Evolutionary conservation across 768 basidiomycete species (phyloP), one percentile per base, ranked within the genome.

Genomic region (Fomitopsis pulvina): DNA sequence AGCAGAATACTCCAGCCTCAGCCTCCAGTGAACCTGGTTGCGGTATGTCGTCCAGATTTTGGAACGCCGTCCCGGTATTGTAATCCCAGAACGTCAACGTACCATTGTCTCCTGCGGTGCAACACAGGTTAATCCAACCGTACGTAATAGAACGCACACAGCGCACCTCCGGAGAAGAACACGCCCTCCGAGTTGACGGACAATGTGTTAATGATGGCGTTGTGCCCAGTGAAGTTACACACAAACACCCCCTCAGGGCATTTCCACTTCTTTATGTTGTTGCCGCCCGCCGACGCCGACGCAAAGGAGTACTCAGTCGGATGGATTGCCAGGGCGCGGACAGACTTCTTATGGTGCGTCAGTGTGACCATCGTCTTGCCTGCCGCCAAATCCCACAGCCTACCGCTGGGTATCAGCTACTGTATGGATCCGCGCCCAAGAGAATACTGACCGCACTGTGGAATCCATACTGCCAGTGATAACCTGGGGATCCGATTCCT

Each of bases 261-360:
- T 60, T 95, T 96, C 95, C 95, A 99, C 66, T 98, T 98, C 65
- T 99, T 99, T 72, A 99, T 97, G 67, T 98, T 98, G 73, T 97
- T 97, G 0, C 94, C 96, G n/a, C 96, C 96, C 0, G 95, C 89
- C 22, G 91, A 93, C 43, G 89, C 96, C 2, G 86, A 87, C 2
- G 93, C 96, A 62, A 99, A 99, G 27, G 87, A 88, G 72, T 93
- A 98, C 60, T 98, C 96, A 3, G 90, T 92, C 1, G 95, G 95
- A 63, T 97, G 94, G 48, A 99, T 84, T 4, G 95, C 88, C 42
- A 99, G 76, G 0, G 95, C 83, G 50, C 96, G 84, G 2, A 99
- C 92, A 12, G 89, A 92, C 68, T 99, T 99, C 70, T 98, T 98
- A 76, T 99, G 96, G 66, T 99, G 96, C n/a, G 96, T 99, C 37